phyloP scores from a whole-genome alignment of 2,329 filamentous ascomycete species.

The Simplicillium aogashimaense region DNA sequence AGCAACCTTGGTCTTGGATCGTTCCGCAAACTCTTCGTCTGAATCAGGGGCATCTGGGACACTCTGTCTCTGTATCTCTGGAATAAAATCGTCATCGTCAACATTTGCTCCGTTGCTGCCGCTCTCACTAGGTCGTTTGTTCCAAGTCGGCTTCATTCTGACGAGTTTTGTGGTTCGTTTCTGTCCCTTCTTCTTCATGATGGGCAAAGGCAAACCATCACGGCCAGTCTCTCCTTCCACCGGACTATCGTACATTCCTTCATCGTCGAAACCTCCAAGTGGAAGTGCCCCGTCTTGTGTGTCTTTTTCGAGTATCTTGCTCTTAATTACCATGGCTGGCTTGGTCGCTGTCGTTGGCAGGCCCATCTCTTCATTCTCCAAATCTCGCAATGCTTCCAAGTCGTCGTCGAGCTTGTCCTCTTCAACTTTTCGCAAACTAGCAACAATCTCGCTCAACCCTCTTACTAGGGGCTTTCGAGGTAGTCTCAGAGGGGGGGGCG shows the following conservation, averaged over 20 bases:
- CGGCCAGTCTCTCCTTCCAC: conserved; percentile 40
- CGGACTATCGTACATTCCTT: conserved; percentile 44
- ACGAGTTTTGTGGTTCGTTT: conserved; percentile 65
- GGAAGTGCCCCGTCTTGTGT: conserved; percentile 30
- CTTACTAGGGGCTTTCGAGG: conserved; percentile 54
- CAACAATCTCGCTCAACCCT: conserved; percentile 65
- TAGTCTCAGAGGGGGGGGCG: conserved; percentile 37
- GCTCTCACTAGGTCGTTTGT: conserved; percentile 32
- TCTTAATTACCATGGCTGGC: conserved; percentile 15
- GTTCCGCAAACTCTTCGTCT: conserved; percentile 12
- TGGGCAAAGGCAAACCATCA: conserved; percentile 48
- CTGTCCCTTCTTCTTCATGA: conserved; percentile 76
- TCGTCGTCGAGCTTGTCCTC: conserved; percentile 65
- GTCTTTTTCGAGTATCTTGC: conserved; percentile 31
- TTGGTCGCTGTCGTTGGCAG: conserved; percentile 11
- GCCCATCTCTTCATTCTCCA: conserved; percentile 42
- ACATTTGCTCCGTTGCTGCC: conserved; percentile 17
- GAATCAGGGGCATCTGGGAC: conserved; percentile 6
- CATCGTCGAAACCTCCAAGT: conserved; percentile 55
- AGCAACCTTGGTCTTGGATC: conserved; percentile 18
- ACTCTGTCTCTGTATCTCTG: conserved; percentile 16
- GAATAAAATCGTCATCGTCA: conserved; percentile 20
- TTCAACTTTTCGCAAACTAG: conserved; percentile 58
- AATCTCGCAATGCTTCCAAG: conserved; percentile 61
- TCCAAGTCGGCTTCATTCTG: conserved; percentile 49